A percentile compares a stretch with the other conserved stretches of the same genome.
Conservation (phyloP, 179 eudicot species). For the Heliamphora pulchella region DNA sequence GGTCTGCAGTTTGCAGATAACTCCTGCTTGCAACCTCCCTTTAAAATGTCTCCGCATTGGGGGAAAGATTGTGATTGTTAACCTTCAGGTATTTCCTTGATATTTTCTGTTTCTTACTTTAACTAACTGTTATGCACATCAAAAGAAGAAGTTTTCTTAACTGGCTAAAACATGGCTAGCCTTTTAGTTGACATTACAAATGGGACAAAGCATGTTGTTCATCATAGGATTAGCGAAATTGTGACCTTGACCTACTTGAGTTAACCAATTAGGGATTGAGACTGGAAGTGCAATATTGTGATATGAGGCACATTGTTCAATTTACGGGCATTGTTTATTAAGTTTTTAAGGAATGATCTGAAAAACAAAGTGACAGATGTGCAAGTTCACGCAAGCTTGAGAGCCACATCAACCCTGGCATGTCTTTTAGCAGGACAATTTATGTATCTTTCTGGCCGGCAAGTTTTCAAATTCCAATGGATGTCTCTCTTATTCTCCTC, state of each 20-base stretch:
- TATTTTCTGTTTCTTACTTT: slow-evolving; percentile 5
- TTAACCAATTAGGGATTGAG: not conserved
- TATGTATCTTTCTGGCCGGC: not conserved
- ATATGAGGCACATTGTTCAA: not conserved
- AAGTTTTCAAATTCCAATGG: not conserved
- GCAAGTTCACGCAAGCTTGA: not conserved
- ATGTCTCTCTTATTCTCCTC: not conserved
- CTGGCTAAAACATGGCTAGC: not conserved
- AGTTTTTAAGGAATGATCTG: not conserved
- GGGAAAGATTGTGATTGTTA: slow-evolving; percentile 85
- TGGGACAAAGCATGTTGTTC: not conserved
- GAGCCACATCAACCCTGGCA: not conserved
- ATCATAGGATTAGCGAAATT: not conserved
- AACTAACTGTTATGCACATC: not conserved
- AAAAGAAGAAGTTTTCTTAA: not conserved
- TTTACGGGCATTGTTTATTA: not conserved
- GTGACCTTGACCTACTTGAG: not conserved
- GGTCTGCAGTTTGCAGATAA: slow-evolving; percentile 87
- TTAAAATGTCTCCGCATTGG: slow-evolving; percentile 77
- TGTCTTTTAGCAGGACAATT: not conserved
- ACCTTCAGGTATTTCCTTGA: slow-evolving; percentile 61
- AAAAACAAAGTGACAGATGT: not conserved
- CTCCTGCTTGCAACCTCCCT: slow-evolving; percentile 95
- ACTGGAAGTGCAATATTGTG: too few relatives aligned
- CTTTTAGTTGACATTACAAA: not conserved